Evolutionary conservation across 2,329 filamentous ascomycete genomes (phyloP).

Genomic region (Trichoderma afroharzianum): DNA sequence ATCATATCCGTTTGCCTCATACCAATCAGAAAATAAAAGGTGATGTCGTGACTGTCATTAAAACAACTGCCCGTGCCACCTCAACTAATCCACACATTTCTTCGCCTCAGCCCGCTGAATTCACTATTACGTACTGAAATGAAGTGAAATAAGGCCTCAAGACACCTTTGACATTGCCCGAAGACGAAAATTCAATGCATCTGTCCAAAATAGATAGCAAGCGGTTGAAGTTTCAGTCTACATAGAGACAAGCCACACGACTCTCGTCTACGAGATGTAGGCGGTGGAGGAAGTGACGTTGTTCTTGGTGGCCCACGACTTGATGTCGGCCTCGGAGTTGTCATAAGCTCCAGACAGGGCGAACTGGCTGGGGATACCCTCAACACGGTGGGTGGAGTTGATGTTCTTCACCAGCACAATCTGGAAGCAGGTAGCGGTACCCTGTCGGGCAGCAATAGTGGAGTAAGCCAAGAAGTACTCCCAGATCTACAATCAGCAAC

Average conservation of each 20-base stretch:
- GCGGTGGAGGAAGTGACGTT: constrained; percentile 33
- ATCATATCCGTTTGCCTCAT: constrained; percentile 10
- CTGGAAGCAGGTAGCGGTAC: constrained; percentile 83
- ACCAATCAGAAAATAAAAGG: constrained; percentile 15
- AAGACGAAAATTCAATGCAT: background rate
- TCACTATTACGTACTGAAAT: background rate
- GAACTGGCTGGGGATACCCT: constrained; percentile 70
- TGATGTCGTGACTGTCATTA: constrained; percentile 16
- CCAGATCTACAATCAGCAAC: constrained; percentile 64
- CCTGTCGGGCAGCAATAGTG: constrained; percentile 81
- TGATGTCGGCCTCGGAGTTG: constrained; percentile 33
- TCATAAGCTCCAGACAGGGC: constrained; percentile 61
- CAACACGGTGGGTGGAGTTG: constrained; percentile 80
- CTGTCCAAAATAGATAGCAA: constrained; percentile 4
- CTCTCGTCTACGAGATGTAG: constrained; percentile 25
- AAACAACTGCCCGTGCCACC: background rate
- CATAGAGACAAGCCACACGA: background rate
- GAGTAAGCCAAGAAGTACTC: constrained; percentile 87
- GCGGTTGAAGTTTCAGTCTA: background rate
- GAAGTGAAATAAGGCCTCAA: background rate
- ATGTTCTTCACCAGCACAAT: constrained; percentile 88
- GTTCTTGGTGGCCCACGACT: constrained; percentile 36
- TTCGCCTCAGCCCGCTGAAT: background rate
- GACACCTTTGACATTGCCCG: background rate
- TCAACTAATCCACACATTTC: background rate